Conservation (phyloP, 257 asterid species). For the Solanum habrochaites region DNA sequence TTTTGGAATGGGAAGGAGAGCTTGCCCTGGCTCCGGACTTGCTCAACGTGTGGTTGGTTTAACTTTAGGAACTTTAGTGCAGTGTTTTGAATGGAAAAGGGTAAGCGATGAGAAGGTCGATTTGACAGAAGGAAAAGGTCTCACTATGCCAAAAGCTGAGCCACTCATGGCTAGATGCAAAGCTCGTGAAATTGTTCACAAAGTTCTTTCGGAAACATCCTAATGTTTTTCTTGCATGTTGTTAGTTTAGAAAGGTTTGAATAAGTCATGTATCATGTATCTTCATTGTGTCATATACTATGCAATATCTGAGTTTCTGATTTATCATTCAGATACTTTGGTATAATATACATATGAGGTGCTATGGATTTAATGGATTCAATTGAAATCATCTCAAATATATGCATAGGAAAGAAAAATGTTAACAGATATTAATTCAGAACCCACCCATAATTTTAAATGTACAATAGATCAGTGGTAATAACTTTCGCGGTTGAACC, state of each 20-base stretch:
- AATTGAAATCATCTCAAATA: neutral
- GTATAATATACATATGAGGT: neutral
- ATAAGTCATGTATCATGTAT: neutral
- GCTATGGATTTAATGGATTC: neutral
- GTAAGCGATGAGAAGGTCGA: slow-evolving; percentile 20
- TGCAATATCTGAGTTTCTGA: neutral
- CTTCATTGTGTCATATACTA: neutral
- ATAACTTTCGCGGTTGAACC: neutral
- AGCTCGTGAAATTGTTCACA: slow-evolving; percentile 10
- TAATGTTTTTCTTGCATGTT: neutral
- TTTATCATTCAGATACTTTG: neutral
- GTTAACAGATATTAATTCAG: neutral
- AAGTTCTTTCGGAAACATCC: neutral
- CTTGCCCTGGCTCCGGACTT: slow-evolving; percentile 54
- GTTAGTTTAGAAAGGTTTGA: neutral
- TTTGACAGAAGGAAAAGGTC: slow-evolving; percentile 39
- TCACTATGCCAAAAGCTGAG: slow-evolving; percentile 20
- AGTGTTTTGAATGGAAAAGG: slow-evolving; percentile 54
- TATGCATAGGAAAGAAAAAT: neutral
- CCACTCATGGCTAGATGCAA: slow-evolving; percentile 40
- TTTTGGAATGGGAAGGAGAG: slow-evolving; percentile 69
- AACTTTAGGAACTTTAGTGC: slow-evolving; percentile 35
- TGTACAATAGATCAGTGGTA: neutral
- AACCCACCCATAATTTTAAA: neutral
- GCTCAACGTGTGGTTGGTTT: slow-evolving; percentile 42